phyloP scores from a whole-genome alignment of 2,329 filamentous ascomycete genomes.

The Apiospora aurea region DNA sequence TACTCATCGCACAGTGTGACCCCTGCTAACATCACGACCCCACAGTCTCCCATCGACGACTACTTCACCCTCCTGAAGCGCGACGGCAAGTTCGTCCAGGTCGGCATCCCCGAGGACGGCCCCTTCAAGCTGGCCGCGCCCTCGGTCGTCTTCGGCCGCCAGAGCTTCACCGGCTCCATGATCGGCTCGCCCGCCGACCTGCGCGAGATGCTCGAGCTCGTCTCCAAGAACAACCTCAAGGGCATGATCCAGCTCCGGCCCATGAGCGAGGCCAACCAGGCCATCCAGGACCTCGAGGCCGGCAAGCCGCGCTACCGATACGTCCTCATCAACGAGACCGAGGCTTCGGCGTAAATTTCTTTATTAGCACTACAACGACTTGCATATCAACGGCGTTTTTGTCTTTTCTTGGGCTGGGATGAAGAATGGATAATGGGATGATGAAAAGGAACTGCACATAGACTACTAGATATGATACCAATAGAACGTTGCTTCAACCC shows the following conservation, averaged over 20 bases:
- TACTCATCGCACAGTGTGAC: not conserved
- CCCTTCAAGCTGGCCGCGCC: slow-evolving; percentile 27
- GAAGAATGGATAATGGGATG: not conserved
- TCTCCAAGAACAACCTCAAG: slow-evolving; percentile 54
- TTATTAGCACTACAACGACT: not conserved
- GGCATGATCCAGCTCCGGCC: slow-evolving; percentile 56
- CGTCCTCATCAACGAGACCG: slow-evolving; percentile 37
- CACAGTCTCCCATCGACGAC: slow-evolving; percentile 59
- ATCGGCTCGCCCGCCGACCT: slow-evolving; percentile 56
- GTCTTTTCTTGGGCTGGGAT: not conserved
- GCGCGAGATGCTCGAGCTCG: slow-evolving; percentile 58
- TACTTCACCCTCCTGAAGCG: slow-evolving; percentile 65
- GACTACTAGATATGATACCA: slow-evolving; percentile 20
- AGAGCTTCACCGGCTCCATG: slow-evolving; percentile 49
- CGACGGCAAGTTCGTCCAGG: slow-evolving; percentile 67
- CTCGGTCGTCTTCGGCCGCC: slow-evolving; percentile 52
- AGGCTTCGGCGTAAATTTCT: not conserved
- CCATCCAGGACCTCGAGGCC: slow-evolving; percentile 51
- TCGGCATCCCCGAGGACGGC: slow-evolving; percentile 66
- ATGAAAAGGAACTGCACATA: slow-evolving; percentile 8
- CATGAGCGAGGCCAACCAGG: slow-evolving; percentile 53
- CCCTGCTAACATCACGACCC: not conserved
- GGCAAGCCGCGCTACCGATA: slow-evolving; percentile 46
- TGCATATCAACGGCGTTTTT: not conserved
- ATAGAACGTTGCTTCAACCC: slow-evolving; percentile 13